phyloP scores from a whole-genome alignment of 1,139 yeast species.

The Saccharomyces pastorianus region DNA sequence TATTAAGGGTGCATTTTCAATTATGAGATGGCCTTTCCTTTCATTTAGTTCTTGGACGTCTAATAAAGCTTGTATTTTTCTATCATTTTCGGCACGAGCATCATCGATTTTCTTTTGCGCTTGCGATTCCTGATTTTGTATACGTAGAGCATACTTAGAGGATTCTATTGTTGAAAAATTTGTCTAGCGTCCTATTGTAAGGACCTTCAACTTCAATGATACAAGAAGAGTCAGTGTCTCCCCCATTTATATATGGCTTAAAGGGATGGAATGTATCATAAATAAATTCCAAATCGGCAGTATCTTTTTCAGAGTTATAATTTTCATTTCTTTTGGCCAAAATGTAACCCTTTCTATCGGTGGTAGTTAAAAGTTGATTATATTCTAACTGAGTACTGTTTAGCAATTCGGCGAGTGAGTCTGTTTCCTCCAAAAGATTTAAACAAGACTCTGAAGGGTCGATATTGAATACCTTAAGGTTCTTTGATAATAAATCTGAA shows the following conservation, averaged over 20 bases:
- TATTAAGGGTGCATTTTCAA: slow-evolving; percentile 59
- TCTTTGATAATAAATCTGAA: slow-evolving; percentile 63
- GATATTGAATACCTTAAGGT: slow-evolving; percentile 41
- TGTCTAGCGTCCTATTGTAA: slow-evolving; percentile 75
- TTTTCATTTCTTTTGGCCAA: slow-evolving; percentile 53
- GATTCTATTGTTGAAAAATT: slow-evolving; percentile 76
- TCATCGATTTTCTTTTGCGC: slow-evolving; percentile 68
- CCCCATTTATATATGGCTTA: slow-evolving; percentile 43
- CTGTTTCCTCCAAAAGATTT: slow-evolving; percentile 28
- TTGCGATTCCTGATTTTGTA: slow-evolving; percentile 67
- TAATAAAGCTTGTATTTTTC: slow-evolving; percentile 59
- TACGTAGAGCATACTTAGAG: slow-evolving; percentile 60
- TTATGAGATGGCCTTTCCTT: slow-evolving; percentile 65
- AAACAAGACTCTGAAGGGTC: slow-evolving; percentile 38
- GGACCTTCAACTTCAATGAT: slow-evolving; percentile 41
- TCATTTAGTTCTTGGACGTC: slow-evolving; percentile 59
- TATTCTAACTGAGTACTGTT: slow-evolving; percentile 41
- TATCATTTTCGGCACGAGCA: slow-evolving; percentile 66
- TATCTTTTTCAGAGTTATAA: slow-evolving; percentile 35
- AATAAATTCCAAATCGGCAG: slow-evolving; percentile 40
- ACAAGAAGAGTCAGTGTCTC: slow-evolving; percentile 29
- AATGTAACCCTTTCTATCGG: slow-evolving; percentile 47
- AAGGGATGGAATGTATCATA: slow-evolving; percentile 87
- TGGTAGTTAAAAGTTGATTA: slow-evolving; percentile 24
- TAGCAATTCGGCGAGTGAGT: slow-evolving; percentile 39